These are phyloP conservation scores for Pseudomassariella vexata DNA, from an alignment of 2,329 filamentous ascomycete genomes.

Conservation along the genomic window DNA sequence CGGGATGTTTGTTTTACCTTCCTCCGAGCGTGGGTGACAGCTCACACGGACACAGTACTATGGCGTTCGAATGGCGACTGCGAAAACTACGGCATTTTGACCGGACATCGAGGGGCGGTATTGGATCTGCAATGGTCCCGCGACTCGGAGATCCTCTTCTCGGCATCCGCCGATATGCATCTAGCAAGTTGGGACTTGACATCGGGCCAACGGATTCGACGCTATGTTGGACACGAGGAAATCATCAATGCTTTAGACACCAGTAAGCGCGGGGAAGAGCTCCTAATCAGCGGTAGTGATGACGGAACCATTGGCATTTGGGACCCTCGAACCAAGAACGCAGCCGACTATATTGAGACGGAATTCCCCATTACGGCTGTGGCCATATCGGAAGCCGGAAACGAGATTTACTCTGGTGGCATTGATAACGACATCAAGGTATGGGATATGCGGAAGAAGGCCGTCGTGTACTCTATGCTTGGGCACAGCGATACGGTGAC, in stretches of 20 bases:
- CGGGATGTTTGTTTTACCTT: constrained; percentile 7
- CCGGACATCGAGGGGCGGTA: constrained; percentile 84
- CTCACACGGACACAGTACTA: too few relatives aligned
- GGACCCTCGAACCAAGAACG: constrained; percentile 89
- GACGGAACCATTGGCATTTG: constrained; percentile 92
- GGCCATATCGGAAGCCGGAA: constrained; percentile 86
- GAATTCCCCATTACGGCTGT: constrained; percentile 90
- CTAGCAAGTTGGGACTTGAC: constrained; percentile 94
- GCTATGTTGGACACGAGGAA: constrained; percentile 90
- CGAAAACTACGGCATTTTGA: constrained; percentile 87
- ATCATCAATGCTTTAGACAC: constrained; percentile 91
- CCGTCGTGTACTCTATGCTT: constrained; percentile 77
- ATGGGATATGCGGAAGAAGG: constrained; percentile 93
- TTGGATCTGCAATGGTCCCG: constrained; percentile 95
- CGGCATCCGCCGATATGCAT: constrained; percentile 88
- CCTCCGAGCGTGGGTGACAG: too few relatives aligned
- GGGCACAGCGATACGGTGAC: constrained; percentile 92
- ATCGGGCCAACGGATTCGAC: constrained; percentile 83
- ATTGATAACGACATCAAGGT: constrained; percentile 98
- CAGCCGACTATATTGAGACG: constrained; percentile 81
- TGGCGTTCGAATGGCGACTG: constrained; percentile 92
- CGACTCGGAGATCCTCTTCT: constrained; percentile 85
- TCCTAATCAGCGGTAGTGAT: constrained; percentile 86
- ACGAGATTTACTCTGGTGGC: constrained; percentile 88
- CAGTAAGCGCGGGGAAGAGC: constrained; percentile 82